Evolutionary conservation across 1,284 basidiomycete species (phyloP).

Genomic region (Ganoderma resinaceum): DNA sequence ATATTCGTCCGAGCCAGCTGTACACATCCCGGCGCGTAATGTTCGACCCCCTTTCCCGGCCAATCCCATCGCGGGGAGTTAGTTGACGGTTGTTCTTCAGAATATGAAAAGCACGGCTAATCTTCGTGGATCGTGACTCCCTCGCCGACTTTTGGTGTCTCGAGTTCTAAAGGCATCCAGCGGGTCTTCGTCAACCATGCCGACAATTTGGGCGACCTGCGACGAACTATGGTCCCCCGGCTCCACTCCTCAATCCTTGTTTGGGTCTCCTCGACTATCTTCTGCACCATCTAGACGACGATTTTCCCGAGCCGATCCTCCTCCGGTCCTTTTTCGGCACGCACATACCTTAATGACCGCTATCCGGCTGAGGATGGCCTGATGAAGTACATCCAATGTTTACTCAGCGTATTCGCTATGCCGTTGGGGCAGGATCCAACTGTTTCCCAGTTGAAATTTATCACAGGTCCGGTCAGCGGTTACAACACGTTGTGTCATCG

Average conservation of each 20-base stretch:
- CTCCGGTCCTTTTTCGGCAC: not conserved
- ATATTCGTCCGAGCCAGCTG: no score
- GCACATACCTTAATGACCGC: slow-evolving; percentile 3
- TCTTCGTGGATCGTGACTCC: no score
- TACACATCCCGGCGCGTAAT: no score
- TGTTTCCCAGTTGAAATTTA: no score
- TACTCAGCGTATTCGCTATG: not conserved
- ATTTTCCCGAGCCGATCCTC: not conserved
- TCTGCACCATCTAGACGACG: slow-evolving; percentile 1
- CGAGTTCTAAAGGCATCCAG: not conserved
- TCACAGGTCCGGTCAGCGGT: not conserved
- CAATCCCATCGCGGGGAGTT: no score
- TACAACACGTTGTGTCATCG: not conserved
- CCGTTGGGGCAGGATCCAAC: not conserved
- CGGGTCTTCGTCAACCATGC: not conserved
- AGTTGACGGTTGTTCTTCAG: no score
- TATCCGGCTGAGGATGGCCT: not conserved
- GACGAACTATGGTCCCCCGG: slow-evolving; percentile 4
- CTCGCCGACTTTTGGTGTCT: no score
- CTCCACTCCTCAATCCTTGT: not conserved
- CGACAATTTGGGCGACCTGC: not conserved
- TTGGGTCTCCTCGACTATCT: slow-evolving; percentile 2
- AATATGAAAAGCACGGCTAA: no score
- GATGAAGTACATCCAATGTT: not conserved
- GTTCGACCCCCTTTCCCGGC: no score